These are phyloP conservation scores for Arthrinium puccinioides DNA, from an alignment of 2,329 filamentous ascomycete genomes.

Conservation along the genomic window DNA sequence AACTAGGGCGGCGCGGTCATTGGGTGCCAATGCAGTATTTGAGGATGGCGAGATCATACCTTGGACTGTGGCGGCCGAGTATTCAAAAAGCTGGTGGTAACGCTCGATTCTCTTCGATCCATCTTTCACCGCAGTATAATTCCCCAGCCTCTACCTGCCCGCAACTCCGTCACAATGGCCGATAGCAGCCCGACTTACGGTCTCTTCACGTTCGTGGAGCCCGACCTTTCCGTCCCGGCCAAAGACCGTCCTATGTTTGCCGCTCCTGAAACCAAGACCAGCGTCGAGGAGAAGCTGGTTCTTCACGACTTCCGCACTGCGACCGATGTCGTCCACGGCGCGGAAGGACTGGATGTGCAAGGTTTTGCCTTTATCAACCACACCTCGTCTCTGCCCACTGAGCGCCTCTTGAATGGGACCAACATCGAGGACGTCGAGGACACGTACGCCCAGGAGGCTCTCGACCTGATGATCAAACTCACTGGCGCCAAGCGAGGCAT, in stretches of 20 bases:
- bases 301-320: constrained; percentile 1
- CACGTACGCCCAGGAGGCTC: background rate
- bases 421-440: constrained; percentile 1
- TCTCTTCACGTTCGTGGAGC: constrained; percentile 1
- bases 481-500: constrained; percentile 1
- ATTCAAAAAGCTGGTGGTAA: background rate
- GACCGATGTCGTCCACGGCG: background rate
- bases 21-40: background rate
- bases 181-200: background rate
- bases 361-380: background rate
- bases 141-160: too few relatives aligned
- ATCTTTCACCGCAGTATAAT: background rate
- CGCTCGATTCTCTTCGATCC: constrained; percentile 1
- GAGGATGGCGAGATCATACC: background rate
- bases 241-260: constrained; percentile 1
- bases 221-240: constrained; percentile 1
- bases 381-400: background rate
- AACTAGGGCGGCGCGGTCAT: background rate
- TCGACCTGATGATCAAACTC: background rate
- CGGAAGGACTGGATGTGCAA: background rate
- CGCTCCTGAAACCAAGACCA: background rate
- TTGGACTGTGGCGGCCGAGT: background rate
- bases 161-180: background rate
- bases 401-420: background rate
- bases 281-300: constrained; percentile 1